phyloP scores from a whole-genome alignment of 2,329 filamentous ascomycete species.

The Aspergillus ibericus region DNA sequence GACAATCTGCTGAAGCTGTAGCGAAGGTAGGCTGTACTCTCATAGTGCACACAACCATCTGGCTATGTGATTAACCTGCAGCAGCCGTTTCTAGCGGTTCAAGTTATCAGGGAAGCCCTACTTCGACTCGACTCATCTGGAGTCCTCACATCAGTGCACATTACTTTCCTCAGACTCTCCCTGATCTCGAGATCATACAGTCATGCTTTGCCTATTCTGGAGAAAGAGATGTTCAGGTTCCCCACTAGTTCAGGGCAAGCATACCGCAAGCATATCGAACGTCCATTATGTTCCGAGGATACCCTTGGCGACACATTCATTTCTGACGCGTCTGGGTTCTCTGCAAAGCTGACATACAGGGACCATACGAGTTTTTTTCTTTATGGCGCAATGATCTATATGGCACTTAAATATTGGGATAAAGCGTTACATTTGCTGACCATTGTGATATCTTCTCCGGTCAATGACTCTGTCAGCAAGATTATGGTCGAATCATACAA shows the following conservation, averaged over 20 bases:
- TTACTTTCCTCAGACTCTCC: conserved; percentile 43
- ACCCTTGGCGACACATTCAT: conserved; percentile 37
- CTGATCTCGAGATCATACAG: conserved; percentile 43
- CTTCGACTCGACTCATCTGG: conserved; percentile 46
- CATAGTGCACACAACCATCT: conserved; percentile 6
- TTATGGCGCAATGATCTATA: conserved; percentile 64
- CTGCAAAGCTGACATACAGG: conserved; percentile 40
- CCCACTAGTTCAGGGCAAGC: conserved; percentile 29
- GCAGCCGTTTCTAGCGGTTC: conserved; percentile 42
- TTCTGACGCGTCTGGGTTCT: conserved; percentile 39
- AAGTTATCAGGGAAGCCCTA: conserved; percentile 45
- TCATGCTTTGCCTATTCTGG: conserved; percentile 42
- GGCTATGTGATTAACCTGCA: conserved; percentile 13
- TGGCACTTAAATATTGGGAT: conserved; percentile 61
- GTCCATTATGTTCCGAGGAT: conserved; percentile 31
- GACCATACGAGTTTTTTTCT: conserved; percentile 65
- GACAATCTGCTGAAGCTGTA: conserved; percentile 30
- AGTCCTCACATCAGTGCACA: conserved; percentile 46
- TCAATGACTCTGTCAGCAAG: conserved; percentile 64
- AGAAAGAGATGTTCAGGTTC: conserved; percentile 45
- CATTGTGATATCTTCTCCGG: conserved; percentile 67
- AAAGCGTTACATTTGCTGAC: conserved; percentile 64
- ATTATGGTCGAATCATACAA: conserved; percentile 89
- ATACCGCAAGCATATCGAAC: conserved; percentile 23
- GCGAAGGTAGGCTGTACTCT: conserved; percentile 32